These are phyloP conservation scores for Cordyceps cateniannulata DNA, from an alignment of 2,329 filamentous ascomycete species.

Conservation along the genomic window DNA sequence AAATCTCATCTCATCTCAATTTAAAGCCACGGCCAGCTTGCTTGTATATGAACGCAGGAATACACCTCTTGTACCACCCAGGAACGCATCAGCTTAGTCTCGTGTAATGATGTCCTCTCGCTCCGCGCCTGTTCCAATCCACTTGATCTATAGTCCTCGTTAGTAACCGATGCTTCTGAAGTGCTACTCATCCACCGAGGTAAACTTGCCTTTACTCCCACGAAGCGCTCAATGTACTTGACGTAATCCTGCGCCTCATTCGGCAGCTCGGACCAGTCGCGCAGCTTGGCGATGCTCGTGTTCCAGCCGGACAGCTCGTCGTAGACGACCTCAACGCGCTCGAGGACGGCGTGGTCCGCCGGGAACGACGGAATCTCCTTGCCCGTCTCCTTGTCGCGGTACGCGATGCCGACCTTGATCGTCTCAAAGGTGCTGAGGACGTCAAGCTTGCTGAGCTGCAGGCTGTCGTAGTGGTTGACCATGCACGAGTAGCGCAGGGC, in stretches of 20 bases:
- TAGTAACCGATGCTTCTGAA: background rate
- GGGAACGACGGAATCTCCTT: slow-evolving; percentile 52
- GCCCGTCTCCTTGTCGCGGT: slow-evolving; percentile 33
- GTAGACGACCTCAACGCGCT: slow-evolving; percentile 55
- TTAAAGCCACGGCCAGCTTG: too few relatives aligned
- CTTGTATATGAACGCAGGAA: too few relatives aligned
- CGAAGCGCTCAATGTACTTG: slow-evolving; percentile 3
- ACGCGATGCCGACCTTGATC: slow-evolving; percentile 57
- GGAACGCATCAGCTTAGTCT: background rate
- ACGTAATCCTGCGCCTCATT: slow-evolving; percentile 56
- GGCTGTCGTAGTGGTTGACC: slow-evolving; percentile 57
- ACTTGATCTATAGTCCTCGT: background rate
- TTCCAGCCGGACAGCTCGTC: slow-evolving; percentile 62
- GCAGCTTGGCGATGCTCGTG: slow-evolving; percentile 49
- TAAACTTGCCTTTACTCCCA: background rate
- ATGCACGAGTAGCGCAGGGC: slow-evolving; percentile 56
- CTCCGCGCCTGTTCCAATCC: background rate
- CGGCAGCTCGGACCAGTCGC: slow-evolving; percentile 47
- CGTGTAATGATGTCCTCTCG: background rate
- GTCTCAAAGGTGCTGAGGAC: slow-evolving; percentile 66
- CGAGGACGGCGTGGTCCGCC: slow-evolving; percentile 36
- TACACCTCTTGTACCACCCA: too few relatives aligned
- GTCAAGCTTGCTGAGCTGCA: slow-evolving; percentile 47
- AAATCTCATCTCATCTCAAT: background rate
- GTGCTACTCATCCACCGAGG: background rate